A percentile compares a stretch with the other conserved stretches of the same genome.
Conservation (phyloP, 371 early-diverging fungal species). For the Rhizopus delemar region DNA sequence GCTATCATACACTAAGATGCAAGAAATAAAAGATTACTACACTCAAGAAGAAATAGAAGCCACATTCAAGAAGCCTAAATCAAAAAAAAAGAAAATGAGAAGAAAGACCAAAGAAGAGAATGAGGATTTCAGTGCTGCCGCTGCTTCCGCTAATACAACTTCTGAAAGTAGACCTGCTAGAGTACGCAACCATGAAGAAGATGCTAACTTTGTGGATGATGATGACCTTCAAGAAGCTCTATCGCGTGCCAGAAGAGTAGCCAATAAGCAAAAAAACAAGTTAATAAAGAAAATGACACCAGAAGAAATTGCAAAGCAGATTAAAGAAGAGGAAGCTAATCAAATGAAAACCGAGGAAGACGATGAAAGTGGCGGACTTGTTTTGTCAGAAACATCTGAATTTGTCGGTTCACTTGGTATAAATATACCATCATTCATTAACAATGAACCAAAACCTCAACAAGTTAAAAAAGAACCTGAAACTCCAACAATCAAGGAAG, state of each 20-base stretch:
- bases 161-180: background rate
- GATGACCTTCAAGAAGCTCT: conserved; percentile 88
- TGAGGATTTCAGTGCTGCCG: conserved; percentile 36
- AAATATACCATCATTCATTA: conserved; percentile 40
- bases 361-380: conserved; percentile 43
- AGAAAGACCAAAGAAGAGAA: conserved; percentile 45
- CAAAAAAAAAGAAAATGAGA: conserved; percentile 58
- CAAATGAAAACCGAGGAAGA: conserved; percentile 35
- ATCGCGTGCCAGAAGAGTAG: conserved; percentile 70
- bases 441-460: conserved; percentile 10
- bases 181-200: conserved; percentile 25
- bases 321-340: conserved; percentile 29
- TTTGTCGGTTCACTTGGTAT: conserved; percentile 66
- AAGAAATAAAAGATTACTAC: conserved; percentile 76
- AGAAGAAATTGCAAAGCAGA: conserved; percentile 59
- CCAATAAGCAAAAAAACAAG: conserved; percentile 54
- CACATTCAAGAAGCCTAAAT: conserved; percentile 79
- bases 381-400: conserved; percentile 66
- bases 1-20: conserved; percentile 64
- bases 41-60: conserved; percentile 82
- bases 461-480: conserved; percentile 12
- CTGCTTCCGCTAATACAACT: conserved; percentile 18
- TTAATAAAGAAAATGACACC: conserved; percentile 52
- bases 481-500: conserved; percentile 5
- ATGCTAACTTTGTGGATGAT: conserved; percentile 89